These are phyloP conservation scores for Trichoderma citrinoviride DNA, from an alignment of 2,329 filamentous ascomycete genomes.

Conservation along the genomic window DNA sequence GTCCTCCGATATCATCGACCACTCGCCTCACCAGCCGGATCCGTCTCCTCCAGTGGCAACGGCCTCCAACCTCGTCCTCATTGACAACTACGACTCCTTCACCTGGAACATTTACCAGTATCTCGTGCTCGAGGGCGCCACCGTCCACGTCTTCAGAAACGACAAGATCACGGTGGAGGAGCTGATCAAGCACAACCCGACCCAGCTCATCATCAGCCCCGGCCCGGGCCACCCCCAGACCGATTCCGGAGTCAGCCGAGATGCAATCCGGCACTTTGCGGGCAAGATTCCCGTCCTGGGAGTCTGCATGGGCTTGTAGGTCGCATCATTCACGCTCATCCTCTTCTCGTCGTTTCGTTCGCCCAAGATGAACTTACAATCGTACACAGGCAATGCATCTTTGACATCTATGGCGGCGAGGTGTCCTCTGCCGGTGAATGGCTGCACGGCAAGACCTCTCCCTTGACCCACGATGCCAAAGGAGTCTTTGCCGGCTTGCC, in stretches of 20 bases:
- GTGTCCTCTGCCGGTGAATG: constrained; percentile 95
- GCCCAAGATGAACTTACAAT: constrained; percentile 3
- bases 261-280: constrained; percentile 84
- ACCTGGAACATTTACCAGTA: constrained; percentile 99
- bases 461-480: constrained; percentile 81
- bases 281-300: constrained; percentile 94
- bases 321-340: constrained; percentile 27
- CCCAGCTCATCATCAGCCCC: constrained; percentile 91
- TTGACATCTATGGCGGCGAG: constrained; percentile 85
- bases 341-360: neutral
- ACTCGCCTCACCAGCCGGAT: constrained; percentile 82
- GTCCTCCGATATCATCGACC: constrained; percentile 59
- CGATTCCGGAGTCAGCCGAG: constrained; percentile 90
- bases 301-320: constrained; percentile 97
- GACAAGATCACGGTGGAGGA: constrained; percentile 86
- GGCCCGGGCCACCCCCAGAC: constrained; percentile 89
- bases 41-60: constrained; percentile 69
- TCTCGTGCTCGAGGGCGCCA: constrained; percentile 90
- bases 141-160: constrained; percentile 85
- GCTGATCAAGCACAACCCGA: constrained; percentile 78
- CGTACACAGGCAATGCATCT: constrained; percentile 77
- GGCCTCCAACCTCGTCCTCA: constrained; percentile 87
- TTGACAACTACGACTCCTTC: constrained; percentile 99
- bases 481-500: constrained; percentile 85
- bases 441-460: constrained; percentile 94